These are phyloP conservation scores for Pseudocercospora pini-densiflorae DNA, from an alignment of 2,329 filamentous ascomycete genomes.

Conservation along the genomic window DNA sequence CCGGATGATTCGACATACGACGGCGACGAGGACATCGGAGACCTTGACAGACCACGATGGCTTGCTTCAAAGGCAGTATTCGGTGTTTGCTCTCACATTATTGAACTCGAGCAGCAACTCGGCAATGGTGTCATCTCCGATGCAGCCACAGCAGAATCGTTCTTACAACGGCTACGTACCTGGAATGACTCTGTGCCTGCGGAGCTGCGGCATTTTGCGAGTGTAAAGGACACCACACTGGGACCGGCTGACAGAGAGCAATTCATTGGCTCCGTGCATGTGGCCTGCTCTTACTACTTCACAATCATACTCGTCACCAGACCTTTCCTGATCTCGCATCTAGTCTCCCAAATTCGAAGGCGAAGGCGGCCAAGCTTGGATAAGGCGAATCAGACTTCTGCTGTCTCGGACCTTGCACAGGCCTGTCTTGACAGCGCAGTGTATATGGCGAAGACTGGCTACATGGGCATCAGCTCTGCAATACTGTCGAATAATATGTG, in stretches of 20 bases:
- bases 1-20: conserved; percentile 25
- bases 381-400: conserved; percentile 24
- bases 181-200: conserved; percentile 28
- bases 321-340: conserved; percentile 58
- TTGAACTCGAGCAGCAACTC: conserved; percentile 29
- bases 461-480: conserved; percentile 44
- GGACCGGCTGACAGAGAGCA: conserved; percentile 27
- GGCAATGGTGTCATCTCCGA: conserved; percentile 26
- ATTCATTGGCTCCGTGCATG: conserved; percentile 48
- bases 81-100: conserved; percentile 28
- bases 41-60: conserved; percentile 22
- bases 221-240: conserved; percentile 24
- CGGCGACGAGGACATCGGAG: conserved; percentile 19
- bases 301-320: conserved; percentile 62
- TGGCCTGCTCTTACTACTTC: conserved; percentile 64
- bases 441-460: conserved; percentile 60
- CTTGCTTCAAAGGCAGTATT: conserved; percentile 22
- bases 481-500: conserved; percentile 60
- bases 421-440: conserved; percentile 62
- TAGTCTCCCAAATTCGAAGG: conserved; percentile 45
- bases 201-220: conserved; percentile 31
- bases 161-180: conserved; percentile 25
- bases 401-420: conserved; percentile 48
- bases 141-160: conserved; percentile 23
- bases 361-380: conserved; percentile 21